A percentile compares a stretch with the other conserved stretches of the same genome.
Evolutionary conservation across 2,329 filamentous ascomycete genomes (phyloP).

Genomic region (Clarireedia hainanense): DNA sequence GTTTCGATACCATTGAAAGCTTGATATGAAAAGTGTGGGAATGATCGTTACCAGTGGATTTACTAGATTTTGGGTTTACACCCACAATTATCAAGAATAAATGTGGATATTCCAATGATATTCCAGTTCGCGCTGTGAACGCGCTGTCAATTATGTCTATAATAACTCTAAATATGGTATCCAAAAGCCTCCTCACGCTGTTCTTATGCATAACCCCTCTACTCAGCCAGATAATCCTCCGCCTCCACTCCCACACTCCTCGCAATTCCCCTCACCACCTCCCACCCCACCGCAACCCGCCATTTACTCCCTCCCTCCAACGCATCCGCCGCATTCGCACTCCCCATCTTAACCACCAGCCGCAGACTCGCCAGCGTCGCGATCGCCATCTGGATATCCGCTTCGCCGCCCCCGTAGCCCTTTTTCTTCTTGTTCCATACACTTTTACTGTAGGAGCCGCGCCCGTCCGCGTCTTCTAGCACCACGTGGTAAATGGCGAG

Average conservation of each 20-base stretch:
- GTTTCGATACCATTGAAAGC: not conserved
- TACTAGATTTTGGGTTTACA: too few species aligned
- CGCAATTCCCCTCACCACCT: conserved; percentile 62
- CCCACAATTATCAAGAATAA: not conserved
- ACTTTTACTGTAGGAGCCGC: conserved; percentile 17
- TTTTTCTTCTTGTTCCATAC: conserved; percentile 5
- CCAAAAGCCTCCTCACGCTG: not conserved
- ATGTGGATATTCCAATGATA: not conserved
- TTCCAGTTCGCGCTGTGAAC: too few species aligned
- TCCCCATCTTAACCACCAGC: conserved; percentile 57
- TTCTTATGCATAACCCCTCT: too few species aligned
- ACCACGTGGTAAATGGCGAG: conserved; percentile 69
- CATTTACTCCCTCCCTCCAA: conserved; percentile 66
- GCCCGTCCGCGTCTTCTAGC: conserved; percentile 34
- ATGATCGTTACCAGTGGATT: too few species aligned
- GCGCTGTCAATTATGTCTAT: not conserved
- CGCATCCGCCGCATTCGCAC: conserved; percentile 45
- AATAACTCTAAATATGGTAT: not conserved
- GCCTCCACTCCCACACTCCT: conserved; percentile 70
- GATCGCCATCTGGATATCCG: conserved; percentile 54
- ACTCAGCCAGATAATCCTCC: conserved; percentile 65
- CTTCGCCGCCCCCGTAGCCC: conserved; percentile 30
- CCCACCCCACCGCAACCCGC: conserved; percentile 74
- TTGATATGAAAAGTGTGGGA: too few species aligned
- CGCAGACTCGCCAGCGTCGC: conserved; percentile 66